Conservation (phyloP, 2,329 filamentous ascomycete species). For the Diaporthe sp. region DNA sequence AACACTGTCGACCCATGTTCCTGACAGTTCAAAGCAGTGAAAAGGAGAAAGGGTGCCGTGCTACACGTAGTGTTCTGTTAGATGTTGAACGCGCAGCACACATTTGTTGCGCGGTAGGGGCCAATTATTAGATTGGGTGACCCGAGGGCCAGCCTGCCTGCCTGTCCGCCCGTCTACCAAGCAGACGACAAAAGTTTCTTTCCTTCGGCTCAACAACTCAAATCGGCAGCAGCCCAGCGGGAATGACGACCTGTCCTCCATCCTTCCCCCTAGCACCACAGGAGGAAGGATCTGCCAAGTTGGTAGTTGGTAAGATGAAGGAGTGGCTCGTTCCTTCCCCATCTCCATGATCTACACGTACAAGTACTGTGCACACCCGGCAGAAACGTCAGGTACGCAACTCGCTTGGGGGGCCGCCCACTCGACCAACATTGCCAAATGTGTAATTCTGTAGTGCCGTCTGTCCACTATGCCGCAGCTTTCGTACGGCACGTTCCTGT, state of each 20-base stretch:
- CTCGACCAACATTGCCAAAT: constrained; percentile 2
- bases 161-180: not conserved
- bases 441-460: not conserved
- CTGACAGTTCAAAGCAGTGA: not conserved
- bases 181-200: not conserved
- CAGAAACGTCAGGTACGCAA: not conserved
- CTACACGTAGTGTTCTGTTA: not conserved
- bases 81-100: not conserved
- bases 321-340: not conserved
- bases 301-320: constrained; percentile 18
- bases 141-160: not conserved
- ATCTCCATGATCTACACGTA: not conserved
- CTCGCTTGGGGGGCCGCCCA: not conserved
- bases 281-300: constrained; percentile 28
- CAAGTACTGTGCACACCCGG: constrained; percentile 2
- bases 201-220: not conserved
- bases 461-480: not conserved
- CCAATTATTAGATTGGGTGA: not conserved
- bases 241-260: not conserved
- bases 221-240: not conserved
- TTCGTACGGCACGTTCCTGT: constrained; percentile 13
- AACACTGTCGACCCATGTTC: constrained; percentile 6
- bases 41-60: not conserved
- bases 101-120: not conserved
- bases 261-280: constrained; percentile 14